Base-by-base conservation (phyloP, 495 filamentous ascomycete species). In the Wilcoxina mikolae region DNA sequence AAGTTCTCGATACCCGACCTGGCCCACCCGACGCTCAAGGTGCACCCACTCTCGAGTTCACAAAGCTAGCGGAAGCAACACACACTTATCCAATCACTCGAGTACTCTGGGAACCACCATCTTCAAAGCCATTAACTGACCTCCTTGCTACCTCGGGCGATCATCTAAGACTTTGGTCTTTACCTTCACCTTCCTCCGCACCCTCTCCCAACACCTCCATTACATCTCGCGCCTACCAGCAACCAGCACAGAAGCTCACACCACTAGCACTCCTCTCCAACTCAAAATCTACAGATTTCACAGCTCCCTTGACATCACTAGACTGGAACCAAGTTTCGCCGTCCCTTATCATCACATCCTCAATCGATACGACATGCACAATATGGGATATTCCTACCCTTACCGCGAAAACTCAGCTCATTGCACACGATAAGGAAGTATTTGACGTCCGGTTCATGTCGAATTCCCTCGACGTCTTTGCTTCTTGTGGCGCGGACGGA, bases 351-450 rank as follows among this genome's bases (percentile, higher is more conserved):
- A 99, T 99, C 57, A 99, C 91, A 0, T 94, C 86, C 2, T 95
- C 90, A 67, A 99, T 99, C 57, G 91, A 99, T 66, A 99, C 91
- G 0, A 99, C 91, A 1, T 99, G 91, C 70, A 99, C 91, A n/a
- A 96, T 99, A 54, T 99, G 91, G 91, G 91, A 99, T 63, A 99
- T 99, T 26, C 91, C 91, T 2, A 95, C 91, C 2, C 71, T 99
- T 56, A 99, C 91, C 0, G 91, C 91, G 12, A 99, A 99, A 69
- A 99, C 91, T 1, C 91, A 99, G 68, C 71, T 99, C 12, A 99
- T 99, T 68, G 91, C 91, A 23, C 91, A 99, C 63, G 91, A 99
- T 69, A 96, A 95, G 68, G 91, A 99, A 69, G 91, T 99, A 3
- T 99, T 93, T 61, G 91, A 99, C 67, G 91, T 99, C 29, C 81